Conservation (phyloP, 768 basidiomycete genomes). For the Leucocoprinus birnbaumii region DNA sequence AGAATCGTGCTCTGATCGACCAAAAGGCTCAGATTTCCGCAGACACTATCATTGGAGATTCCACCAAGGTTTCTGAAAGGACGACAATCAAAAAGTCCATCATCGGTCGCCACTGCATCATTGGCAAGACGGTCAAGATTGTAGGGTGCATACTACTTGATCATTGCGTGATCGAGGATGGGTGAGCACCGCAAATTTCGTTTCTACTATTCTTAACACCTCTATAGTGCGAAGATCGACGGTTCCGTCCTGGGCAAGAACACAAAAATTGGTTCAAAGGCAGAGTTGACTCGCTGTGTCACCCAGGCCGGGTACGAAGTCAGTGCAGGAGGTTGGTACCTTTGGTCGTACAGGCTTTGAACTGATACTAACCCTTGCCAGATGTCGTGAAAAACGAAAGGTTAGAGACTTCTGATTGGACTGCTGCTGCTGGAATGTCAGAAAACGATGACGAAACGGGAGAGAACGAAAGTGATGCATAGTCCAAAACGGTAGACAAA, state of each 20-base stretch:
- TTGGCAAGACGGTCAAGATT: slow-evolving; percentile 84
- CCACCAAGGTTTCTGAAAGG: slow-evolving; percentile 78
- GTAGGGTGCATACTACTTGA: slow-evolving; percentile 82
- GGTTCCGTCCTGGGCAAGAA: slow-evolving; percentile 73
- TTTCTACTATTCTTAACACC: background rate
- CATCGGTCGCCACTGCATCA: slow-evolving; percentile 79
- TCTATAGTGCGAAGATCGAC: slow-evolving; percentile 69
- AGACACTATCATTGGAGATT: slow-evolving; percentile 80
- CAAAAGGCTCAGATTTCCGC: slow-evolving; percentile 78
- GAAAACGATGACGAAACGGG: background rate
- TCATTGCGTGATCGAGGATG: slow-evolving; percentile 85
- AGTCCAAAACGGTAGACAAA: background rate
- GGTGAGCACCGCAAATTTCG: slow-evolving; percentile 43
- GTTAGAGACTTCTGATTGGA: slow-evolving; percentile 35
- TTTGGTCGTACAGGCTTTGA: background rate
- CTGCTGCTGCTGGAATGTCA: slow-evolving; percentile 21
- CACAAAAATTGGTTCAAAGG: slow-evolving; percentile 69
- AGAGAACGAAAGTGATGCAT: background rate
- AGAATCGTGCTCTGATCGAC: slow-evolving; percentile 69
- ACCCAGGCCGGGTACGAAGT: slow-evolving; percentile 82
- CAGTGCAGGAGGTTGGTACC: slow-evolving; percentile 49
- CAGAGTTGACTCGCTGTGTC: slow-evolving; percentile 63
- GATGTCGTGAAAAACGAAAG: slow-evolving; percentile 49
- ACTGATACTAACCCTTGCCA: slow-evolving; percentile 19
- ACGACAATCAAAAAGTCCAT: slow-evolving; percentile 78